Conservation (phyloP, 31 red algal species). For the Porphyra umbilicalis region DNA sequence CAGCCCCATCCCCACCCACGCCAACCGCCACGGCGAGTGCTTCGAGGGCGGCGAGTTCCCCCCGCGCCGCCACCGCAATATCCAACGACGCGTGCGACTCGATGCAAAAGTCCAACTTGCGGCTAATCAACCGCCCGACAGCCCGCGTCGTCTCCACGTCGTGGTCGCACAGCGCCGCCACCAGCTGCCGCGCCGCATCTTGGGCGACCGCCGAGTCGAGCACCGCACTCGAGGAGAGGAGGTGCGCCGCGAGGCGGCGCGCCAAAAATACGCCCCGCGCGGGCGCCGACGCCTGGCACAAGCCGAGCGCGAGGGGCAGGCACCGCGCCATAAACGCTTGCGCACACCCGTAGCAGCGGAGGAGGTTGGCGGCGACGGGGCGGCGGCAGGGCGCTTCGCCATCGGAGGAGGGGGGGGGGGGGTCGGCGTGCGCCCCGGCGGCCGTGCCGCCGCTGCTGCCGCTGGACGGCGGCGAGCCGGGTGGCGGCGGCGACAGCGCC, state of each 20-base stretch:
- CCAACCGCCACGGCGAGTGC: not conserved
- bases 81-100: slow-evolving; percentile 71
- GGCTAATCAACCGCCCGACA: slow-evolving; percentile 38
- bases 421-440: not conserved
- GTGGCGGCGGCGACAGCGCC: not conserved
- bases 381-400: too few relatives aligned
- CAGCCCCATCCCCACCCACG: not conserved
- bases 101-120: slow-evolving; percentile 73
- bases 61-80: slow-evolving; percentile 47
- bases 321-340: slow-evolving; percentile 63
- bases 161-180: slow-evolving; percentile 51
- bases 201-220: slow-evolving; percentile 40
- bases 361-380: not conserved
- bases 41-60: slow-evolving; percentile 62
- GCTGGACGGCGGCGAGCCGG: not conserved
- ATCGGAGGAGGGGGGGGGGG: too few relatives aligned
- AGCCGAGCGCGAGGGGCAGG: slow-evolving; percentile 22
- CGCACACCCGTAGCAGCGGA: slow-evolving; percentile 55
- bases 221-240: slow-evolving; percentile 44
- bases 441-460: not conserved
- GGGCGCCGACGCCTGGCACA: slow-evolving; percentile 9
- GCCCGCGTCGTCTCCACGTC: slow-evolving; percentile 36
- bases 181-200: slow-evolving; percentile 35
- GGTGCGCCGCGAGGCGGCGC: slow-evolving; percentile 23
- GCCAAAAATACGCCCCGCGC: slow-evolving; percentile 6